phyloP scores from a whole-genome alignment of 176 grass and related monocot genomes.

The Musa itinerans region DNA sequence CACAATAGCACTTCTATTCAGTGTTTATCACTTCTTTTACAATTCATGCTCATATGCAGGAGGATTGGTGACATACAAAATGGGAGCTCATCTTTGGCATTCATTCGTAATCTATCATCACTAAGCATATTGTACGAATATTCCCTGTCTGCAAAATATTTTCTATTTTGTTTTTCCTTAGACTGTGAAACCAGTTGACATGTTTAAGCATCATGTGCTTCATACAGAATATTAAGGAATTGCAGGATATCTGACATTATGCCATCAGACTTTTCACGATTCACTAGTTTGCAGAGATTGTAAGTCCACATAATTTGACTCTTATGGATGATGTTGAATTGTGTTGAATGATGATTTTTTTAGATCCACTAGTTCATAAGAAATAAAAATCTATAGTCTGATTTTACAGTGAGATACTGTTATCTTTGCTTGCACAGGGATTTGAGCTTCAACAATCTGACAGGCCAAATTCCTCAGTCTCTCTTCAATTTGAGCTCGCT shows the following conservation, averaged over 20 bases:
- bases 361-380: neutral
- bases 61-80: constrained; percentile 9
- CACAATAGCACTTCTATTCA: too few species aligned
- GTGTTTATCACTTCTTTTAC: neutral
- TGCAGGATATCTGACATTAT: constrained; percentile 74
- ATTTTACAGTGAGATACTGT: too few species aligned
- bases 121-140: constrained; percentile 39
- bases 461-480: constrained; percentile 45
- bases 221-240: constrained; percentile 67
- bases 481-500: constrained; percentile 43
- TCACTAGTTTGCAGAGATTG: constrained; percentile 33
- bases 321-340: neutral
- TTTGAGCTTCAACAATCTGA: constrained; percentile 91
- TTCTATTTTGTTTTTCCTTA: neutral
- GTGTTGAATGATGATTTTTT: neutral
- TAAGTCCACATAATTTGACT: constrained; percentile 15
- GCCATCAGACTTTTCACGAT: constrained; percentile 41
- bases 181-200: neutral
- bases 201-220: neutral
- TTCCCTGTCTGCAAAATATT: neutral
- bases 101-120: constrained; percentile 2
- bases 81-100: constrained; percentile 6
- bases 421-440: constrained; percentile 32
- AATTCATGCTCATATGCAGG: neutral
- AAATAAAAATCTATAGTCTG: neutral